Base-by-base conservation (phyloP, 768 basidiomycete species). In the Terana coerulea region DNA sequence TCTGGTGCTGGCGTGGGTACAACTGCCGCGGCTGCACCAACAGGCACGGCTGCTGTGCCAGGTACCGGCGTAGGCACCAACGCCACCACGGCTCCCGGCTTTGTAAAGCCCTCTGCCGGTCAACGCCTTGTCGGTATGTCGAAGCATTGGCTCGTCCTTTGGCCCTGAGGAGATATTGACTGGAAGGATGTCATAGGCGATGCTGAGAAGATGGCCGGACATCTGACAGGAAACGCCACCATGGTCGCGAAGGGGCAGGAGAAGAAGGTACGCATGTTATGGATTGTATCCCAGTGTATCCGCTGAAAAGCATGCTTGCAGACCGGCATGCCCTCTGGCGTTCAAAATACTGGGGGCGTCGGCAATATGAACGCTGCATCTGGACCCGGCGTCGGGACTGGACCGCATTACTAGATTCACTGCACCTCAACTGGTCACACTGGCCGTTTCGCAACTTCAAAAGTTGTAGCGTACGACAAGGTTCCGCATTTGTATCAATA, bases 201-300 rank as follows among this genome's bases (percentile, higher is more conserved):
- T 8, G 47, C 53, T 9, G 53, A 54, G 47, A 54, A 48, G 53
- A 35, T 54, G 3, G 26, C 53, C 14, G 53, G 53, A 10, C 47
- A 50, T 21, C 26, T 50, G 17, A 12, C 45, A 22, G 48, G 48
- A 12, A 54, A 50, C 43, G 48, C 47, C 2, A 31, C 31, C 3
- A 49, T 54, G 53, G 49, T 50, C 15, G 48, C 36, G 5, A 39
- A 34, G 11, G 48, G 53, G n/a, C 40, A 54, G 41, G 47, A 54
- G 53, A 54, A 50, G 35, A 54, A 54, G 53, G 53, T 54, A 17
- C n/a, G n/a, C 2, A 46, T 42, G 24, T 41, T 19, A n/a, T 41
- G 39, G 10, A 41, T 8, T n/a, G 22, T n/a, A 19, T 19, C 8
- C 19, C 9, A 9, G 15, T 8, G 19, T 22, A 14, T 36, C 26